Evolutionary conservation across 495 filamentous ascomycete species (phyloP).

Genomic region (Endocarpon pusillum): DNA sequence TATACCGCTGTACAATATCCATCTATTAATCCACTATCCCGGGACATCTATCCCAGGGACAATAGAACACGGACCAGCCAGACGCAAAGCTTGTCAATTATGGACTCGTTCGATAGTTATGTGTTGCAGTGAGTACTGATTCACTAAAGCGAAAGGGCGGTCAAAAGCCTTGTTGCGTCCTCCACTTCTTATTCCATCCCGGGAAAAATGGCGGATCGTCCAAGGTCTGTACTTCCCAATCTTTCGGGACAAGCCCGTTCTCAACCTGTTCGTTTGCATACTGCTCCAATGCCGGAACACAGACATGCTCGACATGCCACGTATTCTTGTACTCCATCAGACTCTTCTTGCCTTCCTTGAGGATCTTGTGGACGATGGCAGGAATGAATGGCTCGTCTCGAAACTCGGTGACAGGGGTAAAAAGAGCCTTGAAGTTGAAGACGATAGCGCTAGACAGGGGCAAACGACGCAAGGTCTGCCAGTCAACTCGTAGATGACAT

Average conservation of each 20-base stretch:
- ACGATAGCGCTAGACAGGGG: constrained; percentile 59
- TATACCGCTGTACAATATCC: too few relatives aligned
- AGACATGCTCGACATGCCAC: constrained; percentile 69
- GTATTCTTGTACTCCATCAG: constrained; percentile 73
- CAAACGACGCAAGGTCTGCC: constrained; percentile 75
- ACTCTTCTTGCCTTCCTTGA: constrained; percentile 54
- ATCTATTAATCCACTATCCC: too few relatives aligned
- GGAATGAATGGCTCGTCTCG: constrained; percentile 62
- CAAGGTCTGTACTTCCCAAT: constrained; percentile 62
- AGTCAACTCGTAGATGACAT: constrained; percentile 68
- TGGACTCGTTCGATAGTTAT: too few relatives aligned
- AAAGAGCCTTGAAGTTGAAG: constrained; percentile 87
- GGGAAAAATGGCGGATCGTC: constrained; percentile 70
- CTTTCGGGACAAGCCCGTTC: constrained; percentile 39
- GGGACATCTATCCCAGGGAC: too few relatives aligned
- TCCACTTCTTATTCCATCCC: constrained; percentile 76
- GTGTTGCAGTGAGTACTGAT: too few relatives aligned
- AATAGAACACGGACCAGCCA: too few relatives aligned
- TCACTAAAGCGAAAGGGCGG: too few relatives aligned
- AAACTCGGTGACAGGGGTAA: constrained; percentile 60
- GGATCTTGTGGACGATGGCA: constrained; percentile 43
- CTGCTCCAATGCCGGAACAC: constrained; percentile 46
- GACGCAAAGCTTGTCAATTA: too few relatives aligned
- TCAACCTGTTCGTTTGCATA: constrained; percentile 56
- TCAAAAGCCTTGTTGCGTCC: constrained; percentile 53